Percentiles rank a stretch among this genome's conserved stretches.
These are phyloP conservation scores for Pachysandra terminalis DNA, from an alignment of 164 flowering plant genomes.

Conservation along the genomic window DNA sequence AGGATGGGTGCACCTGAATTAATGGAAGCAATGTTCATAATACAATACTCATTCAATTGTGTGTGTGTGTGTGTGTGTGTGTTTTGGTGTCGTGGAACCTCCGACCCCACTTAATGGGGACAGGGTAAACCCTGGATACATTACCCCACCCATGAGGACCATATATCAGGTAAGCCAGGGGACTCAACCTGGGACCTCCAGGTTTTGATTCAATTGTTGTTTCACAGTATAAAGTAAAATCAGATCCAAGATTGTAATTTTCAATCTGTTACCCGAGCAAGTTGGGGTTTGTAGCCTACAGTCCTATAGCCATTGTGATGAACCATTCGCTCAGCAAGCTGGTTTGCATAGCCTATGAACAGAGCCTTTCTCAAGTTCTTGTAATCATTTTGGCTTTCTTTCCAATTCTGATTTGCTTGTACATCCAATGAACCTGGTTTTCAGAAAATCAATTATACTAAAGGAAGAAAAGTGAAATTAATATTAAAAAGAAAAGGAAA, in stretches of 20 bases:
- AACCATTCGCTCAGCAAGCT: slow-evolving; percentile 91
- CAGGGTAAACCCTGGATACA: too few species aligned
- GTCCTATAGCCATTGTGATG: slow-evolving; percentile 92
- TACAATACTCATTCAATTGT: neutral
- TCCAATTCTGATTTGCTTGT: slow-evolving; percentile 36
- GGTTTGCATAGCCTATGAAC: slow-evolving; percentile 75
- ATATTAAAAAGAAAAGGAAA: neutral
- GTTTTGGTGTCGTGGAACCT: too few species aligned
- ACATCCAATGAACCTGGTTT: slow-evolving; percentile 73
- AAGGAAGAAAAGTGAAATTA: neutral
- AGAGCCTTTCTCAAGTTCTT: slow-evolving; percentile 78
- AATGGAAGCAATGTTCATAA: slow-evolving; percentile 3
- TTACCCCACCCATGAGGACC: too few species aligned
- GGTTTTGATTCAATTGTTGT: too few species aligned
- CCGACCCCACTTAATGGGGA: too few species aligned
- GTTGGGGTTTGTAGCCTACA: slow-evolving; percentile 71
- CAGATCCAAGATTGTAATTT: neutral
- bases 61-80: too few species aligned
- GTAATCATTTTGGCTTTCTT: slow-evolving; percentile 45
- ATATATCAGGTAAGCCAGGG: too few species aligned
- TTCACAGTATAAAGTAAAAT: too few species aligned
- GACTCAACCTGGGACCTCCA: too few species aligned
- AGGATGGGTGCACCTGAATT: slow-evolving; percentile 90
- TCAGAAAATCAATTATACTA: slow-evolving; percentile 2
- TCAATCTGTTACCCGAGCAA: slow-evolving; percentile 62